phyloP scores from a whole-genome alignment of 2,329 filamentous ascomycete genomes.

The Herpotrichia juniperi region DNA sequence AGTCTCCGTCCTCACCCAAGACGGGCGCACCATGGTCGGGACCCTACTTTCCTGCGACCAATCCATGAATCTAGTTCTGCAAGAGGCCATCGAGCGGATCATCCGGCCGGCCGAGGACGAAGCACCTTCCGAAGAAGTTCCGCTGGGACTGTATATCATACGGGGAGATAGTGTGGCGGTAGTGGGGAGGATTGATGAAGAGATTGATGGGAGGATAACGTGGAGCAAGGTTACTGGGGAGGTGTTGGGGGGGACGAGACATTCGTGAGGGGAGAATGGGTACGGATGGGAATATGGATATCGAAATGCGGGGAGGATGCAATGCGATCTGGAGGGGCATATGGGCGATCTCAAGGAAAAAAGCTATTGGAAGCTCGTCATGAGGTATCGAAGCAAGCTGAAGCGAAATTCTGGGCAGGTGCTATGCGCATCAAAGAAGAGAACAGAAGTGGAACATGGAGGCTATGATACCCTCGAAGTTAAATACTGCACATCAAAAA shows the following conservation, averaged over 20 bases:
- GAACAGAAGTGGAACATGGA: not conserved
- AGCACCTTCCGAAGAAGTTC: constrained; percentile 79
- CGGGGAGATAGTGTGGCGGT: constrained; percentile 93
- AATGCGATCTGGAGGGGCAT: not conserved
- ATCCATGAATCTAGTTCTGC: constrained; percentile 89
- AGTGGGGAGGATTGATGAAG: constrained; percentile 87
- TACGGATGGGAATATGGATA: not conserved
- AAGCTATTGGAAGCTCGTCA: not conserved
- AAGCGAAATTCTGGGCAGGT: not conserved
- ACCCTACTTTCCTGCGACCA: constrained; percentile 87
- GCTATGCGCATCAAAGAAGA: not conserved
- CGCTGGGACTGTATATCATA: constrained; percentile 88
- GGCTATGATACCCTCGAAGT: constrained; percentile 1
- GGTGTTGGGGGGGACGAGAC: constrained; percentile 84
- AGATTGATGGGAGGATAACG: constrained; percentile 86
- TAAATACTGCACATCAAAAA: not conserved
- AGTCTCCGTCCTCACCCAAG: constrained; percentile 88
- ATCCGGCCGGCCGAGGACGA: constrained; percentile 85
- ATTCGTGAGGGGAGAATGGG: constrained; percentile 47
- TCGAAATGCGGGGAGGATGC: not conserved
- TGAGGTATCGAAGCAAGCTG: not conserved
- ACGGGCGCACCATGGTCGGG: constrained; percentile 80
- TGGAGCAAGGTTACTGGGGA: constrained; percentile 89
- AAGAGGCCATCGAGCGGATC: constrained; percentile 83
- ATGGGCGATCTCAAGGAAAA: not conserved